Evolutionary conservation across 805 yeast genomes (phyloP).

Genomic region (Peterozyma xylosa): DNA sequence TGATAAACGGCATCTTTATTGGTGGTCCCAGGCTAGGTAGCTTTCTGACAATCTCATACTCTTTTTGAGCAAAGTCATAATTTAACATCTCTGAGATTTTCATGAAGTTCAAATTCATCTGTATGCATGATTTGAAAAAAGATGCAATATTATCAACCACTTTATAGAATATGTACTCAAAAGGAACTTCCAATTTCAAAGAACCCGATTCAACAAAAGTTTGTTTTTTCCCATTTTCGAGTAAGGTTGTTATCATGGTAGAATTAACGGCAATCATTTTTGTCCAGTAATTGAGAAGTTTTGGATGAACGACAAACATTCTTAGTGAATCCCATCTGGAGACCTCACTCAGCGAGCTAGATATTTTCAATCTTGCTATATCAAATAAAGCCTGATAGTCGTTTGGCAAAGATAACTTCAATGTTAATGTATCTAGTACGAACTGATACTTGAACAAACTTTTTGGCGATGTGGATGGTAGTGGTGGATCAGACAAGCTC

Average conservation of each 20-base stretch:
- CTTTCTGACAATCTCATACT: not conserved
- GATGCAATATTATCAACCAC: slow-evolving; percentile 80
- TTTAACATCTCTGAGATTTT: slow-evolving; percentile 7
- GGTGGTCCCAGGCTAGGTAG: not conserved
- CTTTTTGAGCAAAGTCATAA: not conserved
- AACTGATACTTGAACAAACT: not conserved
- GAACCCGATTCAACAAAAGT: slow-evolving; percentile 4
- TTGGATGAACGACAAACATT: not conserved
- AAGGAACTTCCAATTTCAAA: slow-evolving; percentile 46
- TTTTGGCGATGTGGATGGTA: not conserved
- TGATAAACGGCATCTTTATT: slow-evolving; percentile 27
- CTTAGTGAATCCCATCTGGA: not conserved
- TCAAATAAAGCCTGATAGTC: not conserved
- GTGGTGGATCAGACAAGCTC: not conserved
- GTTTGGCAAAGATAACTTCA: not conserved
- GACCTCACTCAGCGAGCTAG: not conserved
- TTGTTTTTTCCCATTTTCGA: not conserved
- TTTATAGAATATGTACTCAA: slow-evolving; percentile 66
- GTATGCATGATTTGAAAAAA: slow-evolving; percentile 58
- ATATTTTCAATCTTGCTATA: not conserved
- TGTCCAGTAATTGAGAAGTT: not conserved
- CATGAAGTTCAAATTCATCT: slow-evolving; percentile 29
- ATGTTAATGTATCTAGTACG: not conserved
- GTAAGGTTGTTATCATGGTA: not conserved
- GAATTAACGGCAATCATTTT: not conserved